Evolutionary conservation across 2,329 filamentous ascomycete species (phyloP).

Genomic region (Aspergillus pseudoviridinutans): DNA sequence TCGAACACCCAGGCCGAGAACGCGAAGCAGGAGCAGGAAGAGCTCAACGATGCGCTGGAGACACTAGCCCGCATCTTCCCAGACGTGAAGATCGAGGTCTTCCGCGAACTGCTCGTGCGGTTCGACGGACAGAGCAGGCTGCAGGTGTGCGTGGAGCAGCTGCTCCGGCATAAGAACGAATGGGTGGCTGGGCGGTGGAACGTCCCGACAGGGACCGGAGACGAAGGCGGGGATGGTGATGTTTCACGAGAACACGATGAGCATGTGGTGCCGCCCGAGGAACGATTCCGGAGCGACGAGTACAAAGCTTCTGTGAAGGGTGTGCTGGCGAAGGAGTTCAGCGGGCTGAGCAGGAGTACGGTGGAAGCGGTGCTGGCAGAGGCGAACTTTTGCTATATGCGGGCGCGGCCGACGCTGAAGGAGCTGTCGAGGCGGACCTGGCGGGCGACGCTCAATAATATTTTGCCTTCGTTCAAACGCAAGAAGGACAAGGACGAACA

Average conservation of each 20-base stretch:
- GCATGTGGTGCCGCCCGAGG: constrained; percentile 33
- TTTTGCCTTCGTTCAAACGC: constrained; percentile 40
- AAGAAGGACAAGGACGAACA: constrained; percentile 39
- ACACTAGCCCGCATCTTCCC: constrained; percentile 43
- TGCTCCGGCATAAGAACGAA: constrained; percentile 43
- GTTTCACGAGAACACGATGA: constrained; percentile 9
- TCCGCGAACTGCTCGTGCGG: constrained; percentile 43
- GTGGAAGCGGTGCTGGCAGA: constrained; percentile 47
- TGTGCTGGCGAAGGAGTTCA: constrained; percentile 42
- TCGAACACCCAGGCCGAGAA: constrained; percentile 23
- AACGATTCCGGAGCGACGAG: constrained; percentile 41
- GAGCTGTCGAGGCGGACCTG: constrained; percentile 43
- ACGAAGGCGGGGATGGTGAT: constrained; percentile 4
- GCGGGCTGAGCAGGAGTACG: constrained; percentile 39
- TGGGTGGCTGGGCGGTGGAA: constrained; percentile 48
- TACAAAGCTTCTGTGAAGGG: constrained; percentile 42
- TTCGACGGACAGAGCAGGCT: constrained; percentile 47
- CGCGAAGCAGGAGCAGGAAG: constrained; percentile 32
- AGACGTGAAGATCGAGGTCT: constrained; percentile 45
- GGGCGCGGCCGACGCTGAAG: constrained; percentile 41
- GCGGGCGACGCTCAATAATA: constrained; percentile 42
- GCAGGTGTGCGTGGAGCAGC: constrained; percentile 45
- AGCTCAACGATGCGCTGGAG: constrained; percentile 41
- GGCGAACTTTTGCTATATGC: constrained; percentile 44
- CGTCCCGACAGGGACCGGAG: constrained; percentile 23